A percentile compares a stretch with the other conserved stretches of the same genome.
phyloP scores from a whole-genome alignment of 2,329 filamentous ascomycete species.

The Tothia fuscella region DNA sequence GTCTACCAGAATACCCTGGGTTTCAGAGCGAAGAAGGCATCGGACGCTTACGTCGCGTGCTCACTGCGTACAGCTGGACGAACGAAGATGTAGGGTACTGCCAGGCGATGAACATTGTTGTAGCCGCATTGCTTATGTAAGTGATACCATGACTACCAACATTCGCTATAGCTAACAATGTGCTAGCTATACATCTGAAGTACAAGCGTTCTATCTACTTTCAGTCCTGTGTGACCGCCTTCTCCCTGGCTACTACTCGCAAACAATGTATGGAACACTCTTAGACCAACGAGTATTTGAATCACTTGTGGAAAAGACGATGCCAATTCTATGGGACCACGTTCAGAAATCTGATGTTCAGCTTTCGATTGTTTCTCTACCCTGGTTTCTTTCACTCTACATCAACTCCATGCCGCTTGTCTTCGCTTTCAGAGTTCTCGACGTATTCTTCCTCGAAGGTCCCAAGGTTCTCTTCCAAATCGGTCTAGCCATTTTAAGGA shows the following conservation, averaged over 20 bases:
- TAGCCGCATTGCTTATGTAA: conserved; percentile 85
- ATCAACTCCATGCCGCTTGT: conserved; percentile 99
- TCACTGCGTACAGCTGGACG: conserved; percentile 96
- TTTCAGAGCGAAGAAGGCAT: conserved; percentile 97
- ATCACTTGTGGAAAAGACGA: conserved; percentile 94
- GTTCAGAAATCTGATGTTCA: conserved; percentile 95
- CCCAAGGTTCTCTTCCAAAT: conserved; percentile 97
- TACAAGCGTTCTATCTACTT: conserved; percentile 89
- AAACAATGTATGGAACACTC: conserved; percentile 96
- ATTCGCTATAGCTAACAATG: conserved; percentile 18
- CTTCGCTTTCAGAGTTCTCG: conserved; percentile 90
- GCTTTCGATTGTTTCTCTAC: conserved; percentile 89
- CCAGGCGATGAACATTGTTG: conserved; percentile 99
- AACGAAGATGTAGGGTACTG: conserved; percentile 95
- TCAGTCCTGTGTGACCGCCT: conserved; percentile 86
- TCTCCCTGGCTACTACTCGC: conserved; percentile 93
- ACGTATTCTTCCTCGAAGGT: conserved; percentile 96
- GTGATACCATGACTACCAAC: conserved; percentile 19
- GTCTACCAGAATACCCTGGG: conserved; percentile 90
- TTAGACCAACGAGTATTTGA: conserved; percentile 97
- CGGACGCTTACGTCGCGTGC: conserved; percentile 70
- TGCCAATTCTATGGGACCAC: conserved; percentile 97
- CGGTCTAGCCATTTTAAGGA: conserved; percentile 86
- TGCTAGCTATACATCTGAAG: conserved; percentile 77
- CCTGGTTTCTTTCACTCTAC: conserved; percentile 96